Percentiles rank a stretch among this genome's conserved stretches.
These are phyloP conservation scores for Plantago coronopus DNA, from an alignment of 305 asterid genomes.

Conservation along the genomic window DNA sequence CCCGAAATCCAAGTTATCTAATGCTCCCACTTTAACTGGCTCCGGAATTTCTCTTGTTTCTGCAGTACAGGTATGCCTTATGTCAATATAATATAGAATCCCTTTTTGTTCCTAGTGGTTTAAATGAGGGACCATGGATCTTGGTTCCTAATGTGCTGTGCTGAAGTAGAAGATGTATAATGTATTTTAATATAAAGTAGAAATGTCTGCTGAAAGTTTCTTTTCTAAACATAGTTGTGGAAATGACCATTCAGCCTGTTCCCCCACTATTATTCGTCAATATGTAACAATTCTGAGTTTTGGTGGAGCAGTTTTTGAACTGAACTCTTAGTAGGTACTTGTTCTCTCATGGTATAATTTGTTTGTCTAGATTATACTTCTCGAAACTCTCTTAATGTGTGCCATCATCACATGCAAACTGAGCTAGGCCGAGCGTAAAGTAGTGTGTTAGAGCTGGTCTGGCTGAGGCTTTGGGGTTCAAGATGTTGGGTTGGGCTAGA, in stretches of 20 bases:
- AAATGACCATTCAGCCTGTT: not conserved
- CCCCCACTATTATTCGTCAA: not conserved
- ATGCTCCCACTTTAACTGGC: slow-evolving; percentile 71
- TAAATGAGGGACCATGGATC: too few relatives aligned
- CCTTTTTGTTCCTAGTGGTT: too few relatives aligned
- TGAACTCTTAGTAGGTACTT: not conserved
- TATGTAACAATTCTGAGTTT: too few relatives aligned
- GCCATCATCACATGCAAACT: not conserved
- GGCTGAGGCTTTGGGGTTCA: not conserved
- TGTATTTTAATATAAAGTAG: not conserved
- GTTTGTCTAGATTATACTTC: not conserved
- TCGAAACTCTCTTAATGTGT: not conserved
- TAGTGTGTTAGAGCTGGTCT: not conserved
- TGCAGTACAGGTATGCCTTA: slow-evolving; percentile 59
- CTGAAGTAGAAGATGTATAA: too few relatives aligned
- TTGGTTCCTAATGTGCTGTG: too few relatives aligned
- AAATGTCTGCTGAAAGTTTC: not conserved
- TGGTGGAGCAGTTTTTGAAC: not conserved
- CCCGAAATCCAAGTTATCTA: slow-evolving; percentile 59
- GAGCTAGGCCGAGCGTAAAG: not conserved
- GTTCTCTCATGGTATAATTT: not conserved
- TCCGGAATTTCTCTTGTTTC: slow-evolving; percentile 74
- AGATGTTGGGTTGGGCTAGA: not conserved
- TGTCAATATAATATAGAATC: slow-evolving; percentile 11
- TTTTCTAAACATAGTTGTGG: not conserved